These are phyloP conservation scores for Cryptococcus deneoformans DNA, from an alignment of 1,284 basidiomycete species.

Conservation along the genomic window DNA sequence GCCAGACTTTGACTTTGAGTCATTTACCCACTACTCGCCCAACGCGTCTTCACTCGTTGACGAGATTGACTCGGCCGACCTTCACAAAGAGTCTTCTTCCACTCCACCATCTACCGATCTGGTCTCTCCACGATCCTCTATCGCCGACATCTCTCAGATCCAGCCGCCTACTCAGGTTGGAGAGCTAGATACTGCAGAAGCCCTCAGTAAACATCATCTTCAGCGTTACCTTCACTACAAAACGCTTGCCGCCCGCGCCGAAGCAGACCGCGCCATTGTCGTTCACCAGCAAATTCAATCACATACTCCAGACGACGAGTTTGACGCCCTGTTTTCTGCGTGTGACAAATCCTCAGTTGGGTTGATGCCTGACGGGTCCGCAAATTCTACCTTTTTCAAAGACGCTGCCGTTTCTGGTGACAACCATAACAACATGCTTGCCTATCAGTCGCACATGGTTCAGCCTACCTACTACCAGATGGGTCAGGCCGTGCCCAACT, in stretches of 20 bases:
- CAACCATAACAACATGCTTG: slow-evolving; percentile 25
- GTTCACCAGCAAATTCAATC: slow-evolving; percentile 4
- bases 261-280: slow-evolving; percentile 25
- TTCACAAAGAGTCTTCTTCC: slow-evolving; percentile 8
- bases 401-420: background rate
- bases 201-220: slow-evolving; percentile 41
- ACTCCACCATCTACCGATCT: slow-evolving; percentile 23
- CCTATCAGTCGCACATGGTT: slow-evolving; percentile 21
- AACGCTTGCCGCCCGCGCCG: slow-evolving; percentile 38
- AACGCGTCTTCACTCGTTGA: background rate
- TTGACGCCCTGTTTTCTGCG: slow-evolving; percentile 20
- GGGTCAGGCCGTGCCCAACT: slow-evolving; percentile 1
- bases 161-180: slow-evolving; percentile 6
- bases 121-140: slow-evolving; percentile 30
- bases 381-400: no score
- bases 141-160: slow-evolving; percentile 10
- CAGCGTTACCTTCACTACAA: slow-evolving; percentile 46
- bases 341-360: slow-evolving; percentile 14
- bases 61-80: background rate
- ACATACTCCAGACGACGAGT: slow-evolving; percentile 2
- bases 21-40: slow-evolving; percentile 19
- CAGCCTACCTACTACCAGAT: slow-evolving; percentile 7
- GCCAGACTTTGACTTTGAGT: slow-evolving; percentile 11
- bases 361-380: slow-evolving; percentile 12
- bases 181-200: slow-evolving; percentile 25